Conservation (phyloP, 1,284 basidiomycete species). For the Sporisorium scitamineum region DNA sequence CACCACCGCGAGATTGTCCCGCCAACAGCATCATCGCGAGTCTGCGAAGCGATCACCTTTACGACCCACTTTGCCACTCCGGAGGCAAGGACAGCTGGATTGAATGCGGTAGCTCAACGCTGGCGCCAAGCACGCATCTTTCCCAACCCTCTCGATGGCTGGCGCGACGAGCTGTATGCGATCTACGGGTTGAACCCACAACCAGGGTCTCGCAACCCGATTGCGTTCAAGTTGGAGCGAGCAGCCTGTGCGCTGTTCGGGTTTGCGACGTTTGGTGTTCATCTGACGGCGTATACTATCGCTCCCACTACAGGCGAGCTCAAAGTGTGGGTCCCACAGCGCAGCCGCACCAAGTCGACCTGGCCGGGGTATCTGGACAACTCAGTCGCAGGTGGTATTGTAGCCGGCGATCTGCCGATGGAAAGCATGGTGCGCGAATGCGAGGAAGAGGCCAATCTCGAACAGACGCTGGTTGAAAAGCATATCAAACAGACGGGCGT, state of each 20-base stretch:
- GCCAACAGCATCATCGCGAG: slow-evolving; percentile 14
- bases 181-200: slow-evolving; percentile 52
- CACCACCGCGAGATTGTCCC: slow-evolving; percentile 36
- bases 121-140: slow-evolving; percentile 52
- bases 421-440: slow-evolving; percentile 90
- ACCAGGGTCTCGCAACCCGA: slow-evolving; percentile 58
- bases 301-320: slow-evolving; percentile 39
- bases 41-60: slow-evolving; percentile 43
- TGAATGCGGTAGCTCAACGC: slow-evolving; percentile 45
- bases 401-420: slow-evolving; percentile 78
- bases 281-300: slow-evolving; percentile 75
- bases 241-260: slow-evolving; percentile 89
- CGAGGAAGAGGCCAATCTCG: slow-evolving; percentile 88
- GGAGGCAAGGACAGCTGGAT: slow-evolving; percentile 37
- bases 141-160: slow-evolving; percentile 68
- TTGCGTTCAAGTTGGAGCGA: slow-evolving; percentile 88
- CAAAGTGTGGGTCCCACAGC: slow-evolving; percentile 86
- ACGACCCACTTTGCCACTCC: slow-evolving; percentile 13
- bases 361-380: slow-evolving; percentile 70
- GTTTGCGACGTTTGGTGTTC: slow-evolving; percentile 86
- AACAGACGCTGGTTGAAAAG: slow-evolving; percentile 75
- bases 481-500: slow-evolving; percentile 72
- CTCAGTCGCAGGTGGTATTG: slow-evolving; percentile 73
- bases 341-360: slow-evolving; percentile 87
- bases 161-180: slow-evolving; percentile 63